phyloP scores from a whole-genome alignment of 441 rosid species.

The Brassica balearica region DNA sequence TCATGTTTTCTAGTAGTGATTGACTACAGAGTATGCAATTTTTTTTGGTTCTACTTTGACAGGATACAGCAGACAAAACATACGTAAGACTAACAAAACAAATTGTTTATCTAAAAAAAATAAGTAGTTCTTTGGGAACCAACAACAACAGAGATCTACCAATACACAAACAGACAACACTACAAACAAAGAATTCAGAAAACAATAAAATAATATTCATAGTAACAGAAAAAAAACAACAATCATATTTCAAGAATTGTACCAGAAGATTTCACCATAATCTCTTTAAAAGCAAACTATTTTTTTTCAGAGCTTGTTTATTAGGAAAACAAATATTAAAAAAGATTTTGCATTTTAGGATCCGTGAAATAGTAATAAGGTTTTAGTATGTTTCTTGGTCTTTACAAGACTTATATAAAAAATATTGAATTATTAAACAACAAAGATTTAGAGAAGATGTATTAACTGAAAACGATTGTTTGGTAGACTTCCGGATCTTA shows the following conservation, averaged over 20 bases:
- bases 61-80: background rate
- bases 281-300: background rate
- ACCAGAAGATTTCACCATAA: background rate
- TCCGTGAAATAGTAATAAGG: background rate
- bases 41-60: background rate
- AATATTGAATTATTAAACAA: background rate
- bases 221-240: background rate
- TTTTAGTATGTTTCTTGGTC: background rate
- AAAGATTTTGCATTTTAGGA: background rate
- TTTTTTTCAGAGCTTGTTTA: background rate
- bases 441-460: background rate
- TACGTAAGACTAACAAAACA: background rate
- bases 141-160: background rate
- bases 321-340: background rate
- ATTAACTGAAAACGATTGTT: background rate
- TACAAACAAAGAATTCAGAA: background rate
- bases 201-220: background rate
- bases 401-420: background rate
- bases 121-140: background rate
- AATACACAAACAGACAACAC: background rate
- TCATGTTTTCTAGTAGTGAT: no score
- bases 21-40: background rate
- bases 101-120: background rate
- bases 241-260: background rate
- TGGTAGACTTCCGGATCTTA: background rate